Evolutionary conservation across 2,329 filamentous ascomycete genomes (phyloP).

Genomic region (Cytospora leucostoma): DNA sequence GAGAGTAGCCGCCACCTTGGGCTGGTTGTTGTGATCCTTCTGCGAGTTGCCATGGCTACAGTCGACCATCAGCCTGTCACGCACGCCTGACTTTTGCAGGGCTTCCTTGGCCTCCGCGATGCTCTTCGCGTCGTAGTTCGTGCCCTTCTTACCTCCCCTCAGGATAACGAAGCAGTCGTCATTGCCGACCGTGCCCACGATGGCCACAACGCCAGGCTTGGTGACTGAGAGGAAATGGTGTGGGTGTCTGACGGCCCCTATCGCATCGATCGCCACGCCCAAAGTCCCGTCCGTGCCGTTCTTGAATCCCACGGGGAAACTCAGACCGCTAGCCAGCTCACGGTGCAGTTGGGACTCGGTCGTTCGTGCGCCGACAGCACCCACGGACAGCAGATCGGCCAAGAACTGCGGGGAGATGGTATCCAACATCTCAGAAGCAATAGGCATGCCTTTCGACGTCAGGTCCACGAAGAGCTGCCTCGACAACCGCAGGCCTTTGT

Average conservation of each 20-base stretch:
- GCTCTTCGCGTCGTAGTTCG: constrained; percentile 87
- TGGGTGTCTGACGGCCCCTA: constrained; percentile 85
- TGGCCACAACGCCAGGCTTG: constrained; percentile 92
- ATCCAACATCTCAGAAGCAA: constrained; percentile 97
- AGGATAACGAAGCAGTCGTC: constrained; percentile 97
- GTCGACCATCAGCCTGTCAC: constrained; percentile 88
- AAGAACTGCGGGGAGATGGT: constrained; percentile 98
- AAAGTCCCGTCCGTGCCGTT: constrained; percentile 95
- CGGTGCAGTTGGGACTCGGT: constrained; percentile 96
- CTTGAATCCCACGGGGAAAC: constrained; percentile 99
- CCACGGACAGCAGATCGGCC: constrained; percentile 86
- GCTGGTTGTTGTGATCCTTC: constrained; percentile 97
- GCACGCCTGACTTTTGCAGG: constrained; percentile 71
- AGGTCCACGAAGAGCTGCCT: constrained; percentile 92
- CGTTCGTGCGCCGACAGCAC: constrained; percentile 92
- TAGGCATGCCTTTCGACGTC: constrained; percentile 88
- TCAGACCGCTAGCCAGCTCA: constrained; percentile 89
- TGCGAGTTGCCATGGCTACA: constrained; percentile 95
- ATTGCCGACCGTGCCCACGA: constrained; percentile 92
- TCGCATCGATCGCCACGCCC: constrained; percentile 89
- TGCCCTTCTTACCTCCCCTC: constrained; percentile 86
- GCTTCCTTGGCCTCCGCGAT: constrained; percentile 81
- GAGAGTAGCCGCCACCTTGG: constrained; percentile 80
- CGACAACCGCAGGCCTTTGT: constrained; percentile 87
- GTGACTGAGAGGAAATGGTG: constrained; percentile 98